A percentile compares a stretch with the other conserved stretches of the same genome.
These are phyloP conservation scores for Paramecium tetraurelia DNA, from an alignment of 73 alveolate species.

Conservation along the genomic window DNA sequence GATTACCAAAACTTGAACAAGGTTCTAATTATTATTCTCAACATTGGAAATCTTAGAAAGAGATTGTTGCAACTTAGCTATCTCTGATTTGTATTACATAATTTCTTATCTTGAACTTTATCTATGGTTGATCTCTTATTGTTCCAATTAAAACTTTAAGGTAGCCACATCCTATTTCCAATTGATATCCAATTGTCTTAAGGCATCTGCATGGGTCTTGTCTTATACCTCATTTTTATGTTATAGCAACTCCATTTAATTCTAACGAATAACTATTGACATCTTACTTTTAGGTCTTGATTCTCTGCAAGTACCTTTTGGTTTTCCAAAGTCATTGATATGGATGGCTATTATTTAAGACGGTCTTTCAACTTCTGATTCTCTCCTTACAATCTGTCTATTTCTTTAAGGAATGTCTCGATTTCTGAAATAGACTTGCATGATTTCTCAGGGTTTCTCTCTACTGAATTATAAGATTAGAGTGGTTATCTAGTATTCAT, in stretches of 20 bases:
- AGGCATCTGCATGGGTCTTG: neutral
- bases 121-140: neutral
- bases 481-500: neutral
- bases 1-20: neutral
- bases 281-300: neutral
- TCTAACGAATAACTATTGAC: neutral
- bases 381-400: slow-evolving; percentile 2
- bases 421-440: neutral
- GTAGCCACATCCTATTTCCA: slow-evolving; percentile 40
- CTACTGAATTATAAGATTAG: neutral
- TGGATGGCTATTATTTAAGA: neutral
- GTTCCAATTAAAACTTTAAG: neutral
- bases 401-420: slow-evolving; percentile 10
- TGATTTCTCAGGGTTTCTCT: neutral
- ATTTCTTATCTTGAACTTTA: neutral
- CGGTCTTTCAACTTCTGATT: neutral
- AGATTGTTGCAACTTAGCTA: neutral
- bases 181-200: neutral
- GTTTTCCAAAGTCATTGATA: neutral
- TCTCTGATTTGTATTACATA: neutral
- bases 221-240: neutral
- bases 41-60: neutral
- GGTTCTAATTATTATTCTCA: neutral
- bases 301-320: neutral
- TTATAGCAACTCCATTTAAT: neutral